Evolutionary conservation across 352 stramenopile genomes (phyloP).

Genomic region (Globisporangium carolinianum): DNA sequence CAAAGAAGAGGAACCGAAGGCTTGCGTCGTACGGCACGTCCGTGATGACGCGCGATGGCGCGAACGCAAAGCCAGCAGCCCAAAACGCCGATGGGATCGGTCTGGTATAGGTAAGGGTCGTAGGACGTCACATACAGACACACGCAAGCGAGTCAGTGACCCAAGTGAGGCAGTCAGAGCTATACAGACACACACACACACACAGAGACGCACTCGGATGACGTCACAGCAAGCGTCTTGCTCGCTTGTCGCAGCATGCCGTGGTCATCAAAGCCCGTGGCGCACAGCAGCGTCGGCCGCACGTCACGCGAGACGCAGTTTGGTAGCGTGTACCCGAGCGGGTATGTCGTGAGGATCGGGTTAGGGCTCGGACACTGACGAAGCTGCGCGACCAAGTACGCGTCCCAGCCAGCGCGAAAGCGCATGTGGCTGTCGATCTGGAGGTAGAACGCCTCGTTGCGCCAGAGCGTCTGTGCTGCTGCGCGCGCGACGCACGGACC

Average conservation of each 20-base stretch:
- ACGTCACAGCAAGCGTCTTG: conserved; percentile 35
- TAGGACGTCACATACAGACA: not conserved
- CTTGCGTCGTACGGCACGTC: conserved; percentile 84
- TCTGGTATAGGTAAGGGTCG: conserved; percentile 11
- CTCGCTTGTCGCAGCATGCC: conserved; percentile 53
- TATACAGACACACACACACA: not conserved
- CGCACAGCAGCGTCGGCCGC: conserved; percentile 56
- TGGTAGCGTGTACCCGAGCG: conserved; percentile 84
- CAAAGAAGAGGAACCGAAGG: conserved; percentile 91
- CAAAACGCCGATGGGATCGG: conserved; percentile 57
- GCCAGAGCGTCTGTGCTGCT: conserved; percentile 72
- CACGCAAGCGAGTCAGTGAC: not conserved
- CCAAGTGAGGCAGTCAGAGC: not conserved
- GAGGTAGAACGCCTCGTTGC: conserved; percentile 86
- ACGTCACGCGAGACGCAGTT: conserved; percentile 48
- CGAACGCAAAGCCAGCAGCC: conserved; percentile 74
- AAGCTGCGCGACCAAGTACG: conserved; percentile 82
- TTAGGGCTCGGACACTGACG: conserved; percentile 26
- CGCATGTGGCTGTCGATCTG: conserved; percentile 96
- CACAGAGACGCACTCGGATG: conserved; percentile 18
- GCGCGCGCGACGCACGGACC: conserved; percentile 88
- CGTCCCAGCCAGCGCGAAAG: conserved; percentile 82
- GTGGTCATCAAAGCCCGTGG: conserved; percentile 42
- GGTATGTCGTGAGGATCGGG: conserved; percentile 92
- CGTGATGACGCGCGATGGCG: conserved; percentile 29